These are phyloP conservation scores for Trichoderma gamsii DNA, from an alignment of 495 filamentous ascomycete species.

Conservation along the genomic window DNA sequence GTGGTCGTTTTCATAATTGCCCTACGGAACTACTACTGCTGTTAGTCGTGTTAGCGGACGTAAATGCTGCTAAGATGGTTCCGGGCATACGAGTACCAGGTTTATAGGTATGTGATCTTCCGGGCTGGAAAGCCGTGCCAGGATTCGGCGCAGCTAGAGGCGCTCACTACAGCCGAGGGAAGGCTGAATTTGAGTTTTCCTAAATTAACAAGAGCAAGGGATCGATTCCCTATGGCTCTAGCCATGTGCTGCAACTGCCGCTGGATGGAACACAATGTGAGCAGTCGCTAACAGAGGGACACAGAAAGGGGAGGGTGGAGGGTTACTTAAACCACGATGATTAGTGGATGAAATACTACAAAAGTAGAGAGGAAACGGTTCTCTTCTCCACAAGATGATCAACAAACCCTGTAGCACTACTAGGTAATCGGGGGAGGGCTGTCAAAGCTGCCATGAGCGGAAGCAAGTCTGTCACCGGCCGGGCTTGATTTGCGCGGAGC, in stretches of 20 bases:
- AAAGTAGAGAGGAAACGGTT: background rate
- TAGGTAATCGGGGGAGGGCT: background rate
- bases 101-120: too few relatives aligned
- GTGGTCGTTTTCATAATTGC: background rate
- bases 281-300: background rate
- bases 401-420: background rate
- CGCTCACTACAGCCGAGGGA: background rate
- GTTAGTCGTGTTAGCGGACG: too few relatives aligned
- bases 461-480: background rate
- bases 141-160: background rate
- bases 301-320: background rate
- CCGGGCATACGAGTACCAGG: too few relatives aligned
- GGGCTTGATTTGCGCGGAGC: background rate
- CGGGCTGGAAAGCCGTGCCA: too few relatives aligned
- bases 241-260: background rate
- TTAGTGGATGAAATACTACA: too few relatives aligned
- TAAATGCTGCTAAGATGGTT: too few relatives aligned
- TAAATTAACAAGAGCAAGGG: background rate
- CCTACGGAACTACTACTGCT: too few relatives aligned
- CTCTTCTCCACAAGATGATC: constrained; percentile 6
- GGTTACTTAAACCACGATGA: background rate
- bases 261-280: background rate
- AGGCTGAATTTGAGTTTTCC: background rate
- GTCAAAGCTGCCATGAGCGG: background rate
- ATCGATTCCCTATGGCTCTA: background rate